Base-by-base conservation (phyloP, 306 rosid species). In the Ochetophila trinervis region DNA sequence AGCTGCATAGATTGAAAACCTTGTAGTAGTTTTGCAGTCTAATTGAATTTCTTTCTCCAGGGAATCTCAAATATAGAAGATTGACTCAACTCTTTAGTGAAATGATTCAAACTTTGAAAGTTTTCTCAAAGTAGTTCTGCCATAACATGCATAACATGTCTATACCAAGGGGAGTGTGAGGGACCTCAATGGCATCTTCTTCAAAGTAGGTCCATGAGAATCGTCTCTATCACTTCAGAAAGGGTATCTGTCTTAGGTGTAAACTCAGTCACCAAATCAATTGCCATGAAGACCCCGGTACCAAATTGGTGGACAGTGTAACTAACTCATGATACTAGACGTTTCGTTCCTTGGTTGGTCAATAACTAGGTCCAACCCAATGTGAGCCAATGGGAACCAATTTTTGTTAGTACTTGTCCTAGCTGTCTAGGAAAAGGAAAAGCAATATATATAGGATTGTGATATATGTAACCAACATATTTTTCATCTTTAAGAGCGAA, bases 141-240 rank as follows among this genome's bases (percentile, higher is more conserved):
- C 21, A 13, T 18, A 20, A 22, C 37, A 22, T 42, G 42, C 21
- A 37, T 17, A 32, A 40, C 11, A 44, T 37, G 55, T 50, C 53
- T 57, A 63, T 37, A 57, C 55, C 35, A 57, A 19, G 36, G 34
- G 8, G 23, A 12, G 51, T 4, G 50, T 13, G 60, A 22, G 60
- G 80, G 80, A 58, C 78, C 73, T 60, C 53, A 30, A 52, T 17
- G 58, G 75, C 81, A 76, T 67, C 73, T 71, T 71, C n/a, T 59
- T 53, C 53, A 35, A 54, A 60, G 82, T 77, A 66, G 87, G 85
- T 53, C 91, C 85, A 34, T 62, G 34, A 75, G 76, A 79, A 85
- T 82, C 82, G 7, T 72, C 65, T 48, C 61, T 40, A 66, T 69
- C 73, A 54, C 75, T 57, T 56, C 66, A 60, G 44, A 82, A 68